phyloP scores from a whole-genome alignment of 2,329 filamentous ascomycete genomes.

The Fusarium equiseti region DNA sequence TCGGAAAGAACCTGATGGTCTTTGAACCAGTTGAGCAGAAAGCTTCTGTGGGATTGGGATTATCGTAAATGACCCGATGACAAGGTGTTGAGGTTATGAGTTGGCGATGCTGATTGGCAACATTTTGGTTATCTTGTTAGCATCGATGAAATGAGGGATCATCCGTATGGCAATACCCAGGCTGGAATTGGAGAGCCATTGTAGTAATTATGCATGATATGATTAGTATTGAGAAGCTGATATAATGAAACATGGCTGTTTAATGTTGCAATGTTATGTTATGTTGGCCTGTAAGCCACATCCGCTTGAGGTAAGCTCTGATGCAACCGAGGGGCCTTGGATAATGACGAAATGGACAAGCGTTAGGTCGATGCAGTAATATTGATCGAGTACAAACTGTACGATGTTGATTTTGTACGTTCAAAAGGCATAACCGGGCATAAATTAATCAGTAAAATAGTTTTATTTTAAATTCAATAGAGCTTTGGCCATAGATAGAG shows the following conservation, averaged over 20 bases:
- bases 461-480: not conserved
- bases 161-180: constrained; percentile 17
- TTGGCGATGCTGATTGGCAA: constrained; percentile 18
- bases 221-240: constrained; percentile 13
- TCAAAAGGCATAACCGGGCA: not conserved
- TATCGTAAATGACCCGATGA: constrained; percentile 41
- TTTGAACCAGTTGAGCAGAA: constrained; percentile 38
- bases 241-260: constrained; percentile 11
- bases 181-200: constrained; percentile 29
- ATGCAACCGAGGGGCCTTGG: constrained; percentile 4
- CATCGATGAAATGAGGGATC: constrained; percentile 7
- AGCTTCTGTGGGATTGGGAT: constrained; percentile 48
- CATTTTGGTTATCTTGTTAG: constrained; percentile 37
- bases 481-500: not conserved
- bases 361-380: not conserved
- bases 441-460: not conserved
- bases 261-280: not conserved
- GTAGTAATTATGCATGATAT: constrained; percentile 4
- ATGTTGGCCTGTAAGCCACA: constrained; percentile 25
- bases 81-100: constrained; percentile 1
- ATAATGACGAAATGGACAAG: constrained; percentile 17
- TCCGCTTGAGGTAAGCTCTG: constrained; percentile 21
- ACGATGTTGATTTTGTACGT: not conserved
- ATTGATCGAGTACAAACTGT: not conserved
- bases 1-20: constrained; percentile 69